Evolutionary conservation across 805 yeast species (phyloP), one percentile per base, ranked within the genome.

Genomic region (Saccharomycopsis sp.): DNA sequence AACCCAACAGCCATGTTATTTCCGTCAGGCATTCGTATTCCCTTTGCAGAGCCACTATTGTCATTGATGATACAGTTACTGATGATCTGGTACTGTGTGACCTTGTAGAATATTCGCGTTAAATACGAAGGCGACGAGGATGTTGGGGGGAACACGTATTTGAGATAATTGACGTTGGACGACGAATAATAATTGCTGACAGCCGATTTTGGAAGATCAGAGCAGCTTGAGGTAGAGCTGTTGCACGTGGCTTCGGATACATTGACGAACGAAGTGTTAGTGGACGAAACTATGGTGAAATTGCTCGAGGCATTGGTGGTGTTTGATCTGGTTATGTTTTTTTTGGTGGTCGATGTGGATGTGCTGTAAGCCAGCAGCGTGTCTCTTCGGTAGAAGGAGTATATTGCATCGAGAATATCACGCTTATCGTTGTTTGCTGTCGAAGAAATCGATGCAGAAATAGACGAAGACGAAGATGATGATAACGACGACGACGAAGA

Each of bases 1-100:
- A 72, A 85, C 0, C 90, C 90, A 1, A 80, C 74, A 0, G 92
- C 83, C 2, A 86, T 78, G 12, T 70, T 63, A 2, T 65, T 63
- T 3, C 71, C 72, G 34, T 68, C 61, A 2, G 78, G 73, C 24
- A 75, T 71, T 3, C 64, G 67, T 0, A 77, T 69, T 5, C 75
- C 69, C 15, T 74, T 69, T 5, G 68, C 63, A 7, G 77, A 73
- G 2, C 87, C 87, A 1, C 73, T 68, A 3, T 65, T 65, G 3
- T 72, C 69, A 3, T 70, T 66, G 63, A 76, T 58, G 55, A 78
- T 67, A 17, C 76, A 70, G 14, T 63, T 66, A 20, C 68, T 66
- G 2, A 66, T 64, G 2, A 75, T 63, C 0, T 70, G 64, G 55
- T 67, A 75, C 1, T 61, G 47, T 0, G 58, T 56, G 19, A 68